These are phyloP conservation scores for Plasmodium cynomolgi DNA, from an alignment of 169 alveolate genomes.

Conservation along the genomic window DNA sequence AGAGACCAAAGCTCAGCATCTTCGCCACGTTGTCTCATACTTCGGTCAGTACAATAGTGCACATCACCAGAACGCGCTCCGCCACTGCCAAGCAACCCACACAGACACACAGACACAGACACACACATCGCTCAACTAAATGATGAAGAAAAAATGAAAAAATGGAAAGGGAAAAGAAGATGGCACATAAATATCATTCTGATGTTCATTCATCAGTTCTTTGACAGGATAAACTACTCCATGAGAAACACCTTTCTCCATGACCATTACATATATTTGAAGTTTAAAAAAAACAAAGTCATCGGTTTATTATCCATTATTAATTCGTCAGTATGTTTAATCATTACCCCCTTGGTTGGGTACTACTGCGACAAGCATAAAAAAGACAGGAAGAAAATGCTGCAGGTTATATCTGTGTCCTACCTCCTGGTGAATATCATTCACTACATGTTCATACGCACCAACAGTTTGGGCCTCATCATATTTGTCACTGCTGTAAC, in stretches of 20 bases:
- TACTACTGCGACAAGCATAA: conserved; percentile 69
- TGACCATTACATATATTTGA: conserved; percentile 49
- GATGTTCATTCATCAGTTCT: conserved; percentile 63
- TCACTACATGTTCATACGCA: conserved; percentile 61
- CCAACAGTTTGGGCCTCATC: conserved; percentile 31
- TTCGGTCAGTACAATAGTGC: background rate
- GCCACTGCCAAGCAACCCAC: background rate
- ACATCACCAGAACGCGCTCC: background rate
- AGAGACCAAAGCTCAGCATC: background rate
- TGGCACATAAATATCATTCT: conserved; percentile 66
- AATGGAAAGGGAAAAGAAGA: conserved; percentile 61
- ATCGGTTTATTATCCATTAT: conserved; percentile 54
- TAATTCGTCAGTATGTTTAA: conserved; percentile 52
- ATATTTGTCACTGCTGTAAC: conserved; percentile 61
- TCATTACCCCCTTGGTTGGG: conserved; percentile 54
- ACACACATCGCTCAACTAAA: background rate
- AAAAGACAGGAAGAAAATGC: conserved; percentile 20
- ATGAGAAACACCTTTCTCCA: conserved; percentile 65
- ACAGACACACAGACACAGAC: background rate
- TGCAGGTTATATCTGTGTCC: conserved; percentile 28
- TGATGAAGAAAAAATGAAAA: conserved; percentile 70
- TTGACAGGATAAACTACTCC: conserved; percentile 62
- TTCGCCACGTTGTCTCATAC: background rate
- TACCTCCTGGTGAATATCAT: conserved; percentile 48
- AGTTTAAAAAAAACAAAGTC: conserved; percentile 51